Evolutionary conservation across 768 basidiomycete genomes (phyloP).

Genomic region (Brasilioporus rufonigricans): DNA sequence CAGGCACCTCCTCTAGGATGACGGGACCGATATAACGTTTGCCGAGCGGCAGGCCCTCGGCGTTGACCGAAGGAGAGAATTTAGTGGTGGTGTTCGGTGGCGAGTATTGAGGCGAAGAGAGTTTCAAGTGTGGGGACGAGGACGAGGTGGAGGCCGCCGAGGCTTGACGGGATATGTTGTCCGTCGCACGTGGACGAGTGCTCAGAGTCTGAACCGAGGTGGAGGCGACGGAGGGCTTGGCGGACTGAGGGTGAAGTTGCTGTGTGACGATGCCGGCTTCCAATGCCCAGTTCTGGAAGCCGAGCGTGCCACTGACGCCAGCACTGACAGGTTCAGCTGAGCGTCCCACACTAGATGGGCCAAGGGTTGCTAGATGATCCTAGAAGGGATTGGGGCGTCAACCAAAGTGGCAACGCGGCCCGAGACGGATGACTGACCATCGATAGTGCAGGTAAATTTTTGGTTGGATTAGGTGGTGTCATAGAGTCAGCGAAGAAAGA

Average conservation of each 20-base stretch:
- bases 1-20: slow-evolving; percentile 27
- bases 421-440: slow-evolving; percentile 24
- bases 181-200: slow-evolving; percentile 27
- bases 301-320: slow-evolving; percentile 6
- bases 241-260: slow-evolving; percentile 11
- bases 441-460: slow-evolving; percentile 30
- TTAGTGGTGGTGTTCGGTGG: slow-evolving; percentile 23
- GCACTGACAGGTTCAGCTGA: slow-evolving; percentile 15
- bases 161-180: slow-evolving; percentile 29
- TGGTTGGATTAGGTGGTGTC: slow-evolving; percentile 22
- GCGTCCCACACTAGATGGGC: slow-evolving; percentile 23
- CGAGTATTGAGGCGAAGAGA: slow-evolving; percentile 26
- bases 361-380: slow-evolving; percentile 31
- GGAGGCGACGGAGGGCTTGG: slow-evolving; percentile 9
- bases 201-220: slow-evolving; percentile 15
- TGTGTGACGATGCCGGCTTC: slow-evolving; percentile 27
- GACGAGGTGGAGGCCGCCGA: slow-evolving; percentile 23
- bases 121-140: slow-evolving; percentile 21
- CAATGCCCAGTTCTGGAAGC: slow-evolving; percentile 34
- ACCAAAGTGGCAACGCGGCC: no score
- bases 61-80: slow-evolving; percentile 24
- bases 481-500: slow-evolving; percentile 23
- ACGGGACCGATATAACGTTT: slow-evolving; percentile 35
- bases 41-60: slow-evolving; percentile 22
- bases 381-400: no score